phyloP scores from a whole-genome alignment of 2,329 filamentous ascomycete species.

The Fusarium solani-melongenae region DNA sequence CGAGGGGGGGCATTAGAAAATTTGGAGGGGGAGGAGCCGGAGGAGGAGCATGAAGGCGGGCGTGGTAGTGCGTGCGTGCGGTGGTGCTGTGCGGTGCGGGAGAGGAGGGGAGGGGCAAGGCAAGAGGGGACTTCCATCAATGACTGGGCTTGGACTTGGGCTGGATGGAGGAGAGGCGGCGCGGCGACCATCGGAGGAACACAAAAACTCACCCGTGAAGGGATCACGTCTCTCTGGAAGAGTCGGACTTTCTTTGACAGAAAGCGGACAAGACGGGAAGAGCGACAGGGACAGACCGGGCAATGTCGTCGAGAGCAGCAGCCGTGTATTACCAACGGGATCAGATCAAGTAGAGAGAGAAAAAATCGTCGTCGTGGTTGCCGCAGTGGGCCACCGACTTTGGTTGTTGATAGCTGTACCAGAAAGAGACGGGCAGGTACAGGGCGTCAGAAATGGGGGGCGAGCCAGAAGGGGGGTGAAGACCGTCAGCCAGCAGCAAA shows the following conservation, averaged over 20 bases:
- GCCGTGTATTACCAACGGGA: conserved; percentile 26
- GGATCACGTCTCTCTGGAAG: conserved; percentile 51
- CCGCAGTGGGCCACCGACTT: conserved; percentile 46
- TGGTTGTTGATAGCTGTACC: conserved; percentile 42
- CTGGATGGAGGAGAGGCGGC: conserved; percentile 1
- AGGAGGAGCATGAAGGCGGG: conserved; percentile 23
- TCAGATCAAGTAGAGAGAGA: conserved; percentile 35
- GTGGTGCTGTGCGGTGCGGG: background rate
- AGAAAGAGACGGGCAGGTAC: conserved; percentile 39
- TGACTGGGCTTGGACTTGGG: background rate
- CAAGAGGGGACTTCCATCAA: conserved; percentile 27
- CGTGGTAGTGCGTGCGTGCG: conserved; percentile 13
- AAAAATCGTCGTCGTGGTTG: conserved; percentile 48
- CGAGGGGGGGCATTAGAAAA: conserved; percentile 26
- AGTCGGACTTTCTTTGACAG: conserved; percentile 31
- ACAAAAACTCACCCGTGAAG: conserved; percentile 52
- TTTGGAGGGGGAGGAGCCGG: conserved; percentile 34
- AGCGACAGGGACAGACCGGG: conserved; percentile 20
- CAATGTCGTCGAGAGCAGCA: conserved; percentile 17
- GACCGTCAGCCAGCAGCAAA: conserved; percentile 38
- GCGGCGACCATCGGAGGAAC: conserved; percentile 32
- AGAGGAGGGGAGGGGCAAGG: conserved; percentile 14
- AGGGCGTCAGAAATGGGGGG: conserved; percentile 40
- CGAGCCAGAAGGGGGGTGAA: conserved; percentile 31
- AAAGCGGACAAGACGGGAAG: conserved; percentile 28